Evolutionary conservation across 768 basidiomycete genomes (phyloP).

Genomic region (Dendrothele bispora): DNA sequence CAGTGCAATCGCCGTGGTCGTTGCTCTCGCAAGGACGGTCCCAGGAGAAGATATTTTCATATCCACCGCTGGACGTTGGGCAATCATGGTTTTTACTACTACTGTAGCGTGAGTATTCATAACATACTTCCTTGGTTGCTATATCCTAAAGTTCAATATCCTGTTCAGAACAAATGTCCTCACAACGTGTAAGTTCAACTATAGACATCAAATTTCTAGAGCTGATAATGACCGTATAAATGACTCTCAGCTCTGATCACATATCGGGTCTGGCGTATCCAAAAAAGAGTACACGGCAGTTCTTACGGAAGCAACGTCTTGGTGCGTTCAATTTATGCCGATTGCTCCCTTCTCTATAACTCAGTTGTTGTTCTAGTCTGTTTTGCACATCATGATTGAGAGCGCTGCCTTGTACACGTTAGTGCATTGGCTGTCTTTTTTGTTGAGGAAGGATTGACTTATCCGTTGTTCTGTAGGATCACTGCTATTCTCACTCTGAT

Average conservation of each 20-base stretch:
- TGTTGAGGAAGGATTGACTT: too few relatives aligned
- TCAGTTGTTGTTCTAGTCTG: not conserved
- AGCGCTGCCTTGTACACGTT: slow-evolving; percentile 3
- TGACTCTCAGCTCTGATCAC: not conserved
- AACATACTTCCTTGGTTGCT: not conserved
- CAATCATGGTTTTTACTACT: slow-evolving; percentile 1
- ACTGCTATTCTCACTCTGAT: slow-evolving; percentile 1
- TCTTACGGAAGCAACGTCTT: not conserved
- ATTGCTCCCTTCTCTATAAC: too few relatives aligned
- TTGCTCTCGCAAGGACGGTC: not conserved
- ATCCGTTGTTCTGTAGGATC: not conserved
- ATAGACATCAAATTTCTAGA: not conserved
- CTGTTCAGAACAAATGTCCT: not conserved
- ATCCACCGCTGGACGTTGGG: slow-evolving; percentile 2
- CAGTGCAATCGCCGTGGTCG: not conserved
- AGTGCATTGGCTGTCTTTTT: not conserved
- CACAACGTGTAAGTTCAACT: slow-evolving; percentile 1
- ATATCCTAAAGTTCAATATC: not conserved
- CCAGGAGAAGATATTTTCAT: slow-evolving; percentile 1
- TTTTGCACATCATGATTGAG: slow-evolving; percentile 1
- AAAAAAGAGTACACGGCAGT: not conserved
- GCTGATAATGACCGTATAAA: not conserved
- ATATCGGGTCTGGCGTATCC: not conserved
- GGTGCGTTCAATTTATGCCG: not conserved
- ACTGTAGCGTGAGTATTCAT: slow-evolving; percentile 2